Evolutionary conservation across 352 stramenopile genomes (phyloP), one percentile per base, ranked within the genome.

Genomic region (Phytophthora agathidicida): DNA sequence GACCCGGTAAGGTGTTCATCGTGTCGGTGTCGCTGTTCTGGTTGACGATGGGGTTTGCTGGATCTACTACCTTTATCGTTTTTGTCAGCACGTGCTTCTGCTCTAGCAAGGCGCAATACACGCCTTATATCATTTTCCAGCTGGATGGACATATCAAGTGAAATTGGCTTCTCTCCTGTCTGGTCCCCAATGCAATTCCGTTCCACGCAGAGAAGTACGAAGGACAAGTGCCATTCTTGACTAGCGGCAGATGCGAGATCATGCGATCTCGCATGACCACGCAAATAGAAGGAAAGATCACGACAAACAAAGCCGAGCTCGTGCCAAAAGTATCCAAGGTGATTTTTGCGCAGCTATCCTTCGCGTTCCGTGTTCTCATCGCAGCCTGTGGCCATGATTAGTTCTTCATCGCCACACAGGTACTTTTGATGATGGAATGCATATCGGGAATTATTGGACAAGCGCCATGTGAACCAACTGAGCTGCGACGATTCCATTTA

Each of bases 381-480:
- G 49, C 83, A 92, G 16, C 83, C 83, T 10, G 83, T 92, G 27
- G 90, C 83, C 80, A 93, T 89, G 47, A 93, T 49, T 1, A 50
- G 67, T 24, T 67, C 41, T 20, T 83, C 80, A 48, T 92, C 80
- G 27, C 89, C 48, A 28, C 78, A 90, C 30, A 93, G 32, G 38
- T 93, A 93, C 66, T 93, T 93, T 45, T 91, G 83, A 53, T 93
- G 83, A 44, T 93, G 83, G 63, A 93, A 93, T 24, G 77, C 83
- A 57, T 93, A 93, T 38, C 82, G 83, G 17, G 80, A 89, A 52
- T 93, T 93, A 68, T 91, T 91, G 28, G 83, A 93, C 48, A 88
- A 48, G 32, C 67, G 68, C 17, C 59, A 54, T 7, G 75, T 84
- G 37, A 73, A 55, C 62, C 62, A 71, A 22, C 56, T 63, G n/a